Evolutionary conservation across 1,284 basidiomycete species (phyloP), one percentile per base, ranked within the genome.

Genomic region (Ceratobasidium sp.): DNA sequence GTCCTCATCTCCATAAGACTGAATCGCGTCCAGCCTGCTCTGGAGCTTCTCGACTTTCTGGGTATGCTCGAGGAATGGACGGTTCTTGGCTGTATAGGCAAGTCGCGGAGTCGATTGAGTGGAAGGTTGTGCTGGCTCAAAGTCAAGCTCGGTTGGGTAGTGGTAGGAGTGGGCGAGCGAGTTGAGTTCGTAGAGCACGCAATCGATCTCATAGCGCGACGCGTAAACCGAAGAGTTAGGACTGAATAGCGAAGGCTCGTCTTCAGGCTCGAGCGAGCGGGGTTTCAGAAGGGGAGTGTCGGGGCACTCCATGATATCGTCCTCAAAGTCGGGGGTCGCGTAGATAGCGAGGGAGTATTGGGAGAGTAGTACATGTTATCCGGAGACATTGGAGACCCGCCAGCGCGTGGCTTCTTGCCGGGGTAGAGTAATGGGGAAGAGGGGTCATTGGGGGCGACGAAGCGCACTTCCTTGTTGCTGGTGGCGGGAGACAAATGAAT

Each of bases 111-210:
- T 27, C 22, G 32, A 7, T 43, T 42, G 32, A 32, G 13, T 3
- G 31, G 29, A 29, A n/a, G 43, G 2, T 10, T 8, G 31, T 13
- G 47, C 45, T 2, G 49, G n/a, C 25, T 27, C 27, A 38, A 67
- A 67, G 20, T 67, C 64, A 32, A 67, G 64, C 1, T 65, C 49
- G 17, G 22, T 38, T n/a, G 64, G 64, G 40, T 25, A 35, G 8
- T 65, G 12, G 52, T 54, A 67, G 1, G 50, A 22, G 13, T 54
- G 12, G n/a, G 47, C 29, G 10, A 22, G 15, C 6, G 12, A 1
- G 29, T 54, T 27, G n/a, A 67, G 8, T 29, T 67, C 64, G 52
- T 45, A n/a, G 7, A 22, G 4, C 40, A 67, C 43, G 4, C 31
- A n/a, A 2, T 55, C 17, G 17, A 67, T 67, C 4, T 50, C 52